Evolutionary conservation across 768 basidiomycete genomes (phyloP).

Genomic region (Leccinum pellstonianum): DNA sequence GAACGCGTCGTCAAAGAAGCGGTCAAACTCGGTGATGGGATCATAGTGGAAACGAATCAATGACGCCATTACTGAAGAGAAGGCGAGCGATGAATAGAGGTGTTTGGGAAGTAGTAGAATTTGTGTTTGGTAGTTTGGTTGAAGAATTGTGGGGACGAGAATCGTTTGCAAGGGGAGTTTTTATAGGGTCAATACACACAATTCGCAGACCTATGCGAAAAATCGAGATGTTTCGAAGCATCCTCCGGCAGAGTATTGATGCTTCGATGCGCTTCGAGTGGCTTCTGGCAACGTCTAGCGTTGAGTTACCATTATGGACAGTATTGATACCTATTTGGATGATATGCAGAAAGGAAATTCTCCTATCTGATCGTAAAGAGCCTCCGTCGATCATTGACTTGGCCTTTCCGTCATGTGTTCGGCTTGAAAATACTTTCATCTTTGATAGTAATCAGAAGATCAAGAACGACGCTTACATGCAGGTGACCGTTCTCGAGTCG

Average conservation of each 20-base stretch:
- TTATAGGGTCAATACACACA: background rate
- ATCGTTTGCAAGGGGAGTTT: background rate
- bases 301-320: conserved; percentile 2
- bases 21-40: background rate
- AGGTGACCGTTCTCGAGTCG: background rate
- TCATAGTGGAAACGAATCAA: conserved; percentile 11
- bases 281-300: background rate
- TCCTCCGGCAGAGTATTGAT: background rate
- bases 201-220: background rate
- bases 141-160: background rate
- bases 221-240: background rate
- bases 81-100: background rate
- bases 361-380: too few relatives aligned
- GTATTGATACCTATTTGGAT: background rate
- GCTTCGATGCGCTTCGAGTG: background rate
- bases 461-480: background rate
- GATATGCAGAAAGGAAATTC: background rate
- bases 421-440: background rate
- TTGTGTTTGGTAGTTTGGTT: background rate
- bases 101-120: background rate
- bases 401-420: too few relatives aligned
- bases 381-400: too few relatives aligned
- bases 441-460: background rate
- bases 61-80: background rate
- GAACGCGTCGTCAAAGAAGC: conserved; percentile 3